Conservation (phyloP, 2,329 filamentous ascomycete genomes). For the Beauveria australis region DNA sequence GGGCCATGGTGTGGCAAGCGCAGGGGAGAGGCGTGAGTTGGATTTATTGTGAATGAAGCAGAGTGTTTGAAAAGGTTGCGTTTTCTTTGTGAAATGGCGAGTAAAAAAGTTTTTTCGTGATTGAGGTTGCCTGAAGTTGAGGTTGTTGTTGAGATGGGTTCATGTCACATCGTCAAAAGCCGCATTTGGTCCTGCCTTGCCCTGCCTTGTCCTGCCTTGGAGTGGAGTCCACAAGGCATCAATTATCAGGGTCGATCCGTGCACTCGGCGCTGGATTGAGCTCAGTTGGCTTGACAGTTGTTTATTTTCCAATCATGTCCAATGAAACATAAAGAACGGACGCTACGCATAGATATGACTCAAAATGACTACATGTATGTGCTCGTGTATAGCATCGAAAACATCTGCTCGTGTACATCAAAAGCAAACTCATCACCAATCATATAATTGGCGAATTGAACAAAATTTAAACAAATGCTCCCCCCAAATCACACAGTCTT, state of each 20-base stretch:
- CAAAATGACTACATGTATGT: neutral
- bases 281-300: too few species aligned
- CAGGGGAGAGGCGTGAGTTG: neutral
- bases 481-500: neutral
- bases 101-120: neutral
- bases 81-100: too few species aligned
- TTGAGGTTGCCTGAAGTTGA: conserved; percentile 7
- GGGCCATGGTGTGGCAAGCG: neutral
- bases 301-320: neutral
- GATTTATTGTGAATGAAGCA: too few species aligned
- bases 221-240: conserved; percentile 5
- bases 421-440: neutral
- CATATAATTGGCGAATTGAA: neutral
- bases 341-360: conserved; percentile 1
- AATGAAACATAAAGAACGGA: neutral
- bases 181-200: neutral
- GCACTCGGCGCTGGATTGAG: neutral
- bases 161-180: neutral
- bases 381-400: neutral
- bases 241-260: neutral
- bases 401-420: neutral
- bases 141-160: conserved; percentile 15
- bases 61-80: too few species aligned
- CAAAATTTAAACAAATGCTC: too few species aligned
- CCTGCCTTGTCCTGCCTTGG: neutral